These are phyloP conservation scores for Raphanus sativus DNA, from an alignment of 345 rosid genomes.

Conservation along the genomic window DNA sequence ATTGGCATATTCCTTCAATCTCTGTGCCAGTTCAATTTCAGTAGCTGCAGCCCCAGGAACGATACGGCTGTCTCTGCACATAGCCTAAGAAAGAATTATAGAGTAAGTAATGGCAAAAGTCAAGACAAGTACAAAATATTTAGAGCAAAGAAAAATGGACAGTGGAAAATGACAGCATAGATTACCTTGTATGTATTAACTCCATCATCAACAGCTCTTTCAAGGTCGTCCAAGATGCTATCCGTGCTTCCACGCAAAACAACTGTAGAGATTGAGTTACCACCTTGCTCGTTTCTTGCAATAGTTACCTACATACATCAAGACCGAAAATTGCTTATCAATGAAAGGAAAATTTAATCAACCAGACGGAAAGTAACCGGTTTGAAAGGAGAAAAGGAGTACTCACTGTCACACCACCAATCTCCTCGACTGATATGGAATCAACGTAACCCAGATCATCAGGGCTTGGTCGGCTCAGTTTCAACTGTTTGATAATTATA, in stretches of 20 bases:
- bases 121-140: background rate
- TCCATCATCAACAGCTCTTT: slow-evolving; percentile 99
- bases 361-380: background rate
- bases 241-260: slow-evolving; percentile 96
- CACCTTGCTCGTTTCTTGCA: slow-evolving; percentile 90
- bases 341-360: background rate
- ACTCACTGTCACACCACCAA: slow-evolving; percentile 94
- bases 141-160: background rate
- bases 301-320: slow-evolving; percentile 61
- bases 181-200: slow-evolving; percentile 94
- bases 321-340: background rate
- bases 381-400: background rate
- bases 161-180: background rate
- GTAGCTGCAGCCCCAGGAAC: slow-evolving; percentile 97
- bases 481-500: slow-evolving; percentile 52
- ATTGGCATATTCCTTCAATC: slow-evolving; percentile 86
- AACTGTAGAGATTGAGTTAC: slow-evolving; percentile 82
- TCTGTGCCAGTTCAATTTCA: slow-evolving; percentile 92
- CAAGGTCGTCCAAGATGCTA: slow-evolving; percentile 95
- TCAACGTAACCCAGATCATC: slow-evolving; percentile 91
- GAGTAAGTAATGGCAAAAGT: background rate
- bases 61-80: slow-evolving; percentile 95
- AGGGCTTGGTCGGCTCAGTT: slow-evolving; percentile 81
- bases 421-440: slow-evolving; percentile 89
- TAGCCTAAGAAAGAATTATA: slow-evolving; percentile 56